Base-by-base conservation (phyloP, 805 yeast species). In the Nakazawaea molendinolei region DNA sequence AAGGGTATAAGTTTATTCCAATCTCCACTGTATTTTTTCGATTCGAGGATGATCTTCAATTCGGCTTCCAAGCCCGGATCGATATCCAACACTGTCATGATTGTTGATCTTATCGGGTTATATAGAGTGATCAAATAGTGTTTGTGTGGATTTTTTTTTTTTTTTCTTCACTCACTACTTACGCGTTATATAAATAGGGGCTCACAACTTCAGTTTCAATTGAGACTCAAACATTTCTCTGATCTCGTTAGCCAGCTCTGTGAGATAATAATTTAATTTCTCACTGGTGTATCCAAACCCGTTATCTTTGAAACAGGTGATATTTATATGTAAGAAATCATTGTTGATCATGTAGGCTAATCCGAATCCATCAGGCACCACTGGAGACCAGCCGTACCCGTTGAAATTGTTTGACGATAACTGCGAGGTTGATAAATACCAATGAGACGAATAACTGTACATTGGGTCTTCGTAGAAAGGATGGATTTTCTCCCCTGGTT, bases 301-400 rank as follows among this genome's bases (percentile, higher is more conserved):
- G 43, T 67, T 71, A 29, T 76, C 73, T 60, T 72, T 77, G 66
- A 76, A 80, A 44, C 79, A 74, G 32, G 87, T 79, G 44, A 90
- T 78, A 61, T 89, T 90, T 52, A 92, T 76, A 55, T 87, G 90
- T 46, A 87, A 52, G 76, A 84, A 80, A 48, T 89, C 82, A 41
- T 75, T 74, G 67, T 85, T 87, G 52, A 90, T 70, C 86, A 87
- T 86, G 66, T 90, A 90, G 7, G 95, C 97, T 44, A 86, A 70
- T 6, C 97, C 98, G 51, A 84, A 79, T 7, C 98, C 98, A 43
- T 81, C 85, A 53, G 89, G 95, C 49, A 83, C 78, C 33, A 92
- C 97, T 58, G 94, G 95, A 14, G 95, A 76, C 86, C 87, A 90
- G 23, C 98, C 98, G 70, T 89, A 90, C 30, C 94, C 89, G 56